phyloP scores from a whole-genome alignment of 2,329 filamentous ascomycete genomes.

The Monosporascus sp. region DNA sequence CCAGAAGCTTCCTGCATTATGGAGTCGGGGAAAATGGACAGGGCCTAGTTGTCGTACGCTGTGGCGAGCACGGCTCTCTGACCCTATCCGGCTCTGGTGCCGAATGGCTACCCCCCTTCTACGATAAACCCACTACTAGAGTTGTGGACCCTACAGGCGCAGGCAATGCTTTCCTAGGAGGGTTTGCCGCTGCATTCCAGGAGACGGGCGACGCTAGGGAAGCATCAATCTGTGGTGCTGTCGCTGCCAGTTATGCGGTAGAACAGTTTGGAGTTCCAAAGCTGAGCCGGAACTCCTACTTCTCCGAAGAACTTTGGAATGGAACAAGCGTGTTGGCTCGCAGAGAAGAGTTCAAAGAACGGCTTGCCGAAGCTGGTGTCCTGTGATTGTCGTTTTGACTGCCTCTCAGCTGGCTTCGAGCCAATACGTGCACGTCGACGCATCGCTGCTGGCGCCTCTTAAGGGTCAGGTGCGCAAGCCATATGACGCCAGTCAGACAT shows the following conservation, averaged over 20 bases:
- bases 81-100: slow-evolving; percentile 1
- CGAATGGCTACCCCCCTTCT: slow-evolving; percentile 26
- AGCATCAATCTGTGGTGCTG: slow-evolving; percentile 25
- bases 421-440: no score
- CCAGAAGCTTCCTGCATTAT: not conserved
- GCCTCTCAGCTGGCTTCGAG: no score
- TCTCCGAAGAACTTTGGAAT: no score
- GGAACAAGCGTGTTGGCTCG: no score
- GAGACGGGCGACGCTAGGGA: slow-evolving; percentile 14
- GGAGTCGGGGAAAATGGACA: not conserved
- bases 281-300: no score
- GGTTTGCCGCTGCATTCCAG: slow-evolving; percentile 21
- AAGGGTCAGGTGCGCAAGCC: no score
- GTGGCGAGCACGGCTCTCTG: slow-evolving; percentile 25
- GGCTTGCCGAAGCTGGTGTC: no score
- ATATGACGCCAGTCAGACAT: no score
- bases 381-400: no score
- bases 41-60: slow-evolving; percentile 20
- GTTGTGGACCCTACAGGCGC: slow-evolving; percentile 31
- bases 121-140: slow-evolving; percentile 5
- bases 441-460: no score
- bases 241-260: slow-evolving; percentile 9
- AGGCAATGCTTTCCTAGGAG: slow-evolving; percentile 31
- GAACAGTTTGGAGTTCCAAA: not conserved
- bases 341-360: no score